Evolutionary conservation across 2,329 filamentous ascomycete genomes (phyloP).

Genomic region (Fusarium penzigii): DNA sequence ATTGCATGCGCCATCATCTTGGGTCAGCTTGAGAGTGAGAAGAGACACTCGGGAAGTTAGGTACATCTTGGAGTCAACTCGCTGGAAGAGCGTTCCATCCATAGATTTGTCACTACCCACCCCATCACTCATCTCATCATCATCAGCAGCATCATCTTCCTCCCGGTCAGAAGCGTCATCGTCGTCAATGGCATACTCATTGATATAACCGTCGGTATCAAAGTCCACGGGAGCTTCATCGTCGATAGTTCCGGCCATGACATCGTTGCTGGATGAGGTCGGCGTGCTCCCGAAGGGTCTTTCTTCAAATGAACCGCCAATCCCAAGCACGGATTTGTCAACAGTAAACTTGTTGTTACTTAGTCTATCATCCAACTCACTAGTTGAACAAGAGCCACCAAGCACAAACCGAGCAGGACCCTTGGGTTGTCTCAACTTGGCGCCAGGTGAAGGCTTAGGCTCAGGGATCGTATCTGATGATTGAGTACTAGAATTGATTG

Average conservation of each 20-base stretch:
- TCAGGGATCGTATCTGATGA: slow-evolving; percentile 64
- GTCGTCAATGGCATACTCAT: slow-evolving; percentile 80
- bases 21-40: slow-evolving; percentile 82
- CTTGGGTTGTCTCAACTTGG: slow-evolving; percentile 70
- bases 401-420: slow-evolving; percentile 68
- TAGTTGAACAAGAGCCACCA: slow-evolving; percentile 79
- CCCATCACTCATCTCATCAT: no score
- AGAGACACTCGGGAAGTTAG: slow-evolving; percentile 84
- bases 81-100: slow-evolving; percentile 82
- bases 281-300: slow-evolving; percentile 67
- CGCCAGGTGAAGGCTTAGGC: slow-evolving; percentile 53
- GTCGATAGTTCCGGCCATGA: slow-evolving; percentile 65
- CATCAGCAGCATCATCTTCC: slow-evolving; percentile 71
- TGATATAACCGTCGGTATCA: slow-evolving; percentile 65
- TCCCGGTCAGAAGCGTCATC: slow-evolving; percentile 61
- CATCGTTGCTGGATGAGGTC: slow-evolving; percentile 63
- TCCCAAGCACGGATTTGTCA: slow-evolving; percentile 50
- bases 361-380: slow-evolving; percentile 51
- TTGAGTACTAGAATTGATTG: slow-evolving; percentile 49
- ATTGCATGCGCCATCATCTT: slow-evolving; percentile 70
- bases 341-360: slow-evolving; percentile 40
- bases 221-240: slow-evolving; percentile 55
- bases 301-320: slow-evolving; percentile 69
- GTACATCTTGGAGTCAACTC: slow-evolving; percentile 85
- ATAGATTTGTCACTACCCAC: slow-evolving; percentile 69